Evolutionary conservation across 176 grass and related monocot species (phyloP), one percentile per base, ranked within the genome.

Genomic region (Carex pumila): DNA sequence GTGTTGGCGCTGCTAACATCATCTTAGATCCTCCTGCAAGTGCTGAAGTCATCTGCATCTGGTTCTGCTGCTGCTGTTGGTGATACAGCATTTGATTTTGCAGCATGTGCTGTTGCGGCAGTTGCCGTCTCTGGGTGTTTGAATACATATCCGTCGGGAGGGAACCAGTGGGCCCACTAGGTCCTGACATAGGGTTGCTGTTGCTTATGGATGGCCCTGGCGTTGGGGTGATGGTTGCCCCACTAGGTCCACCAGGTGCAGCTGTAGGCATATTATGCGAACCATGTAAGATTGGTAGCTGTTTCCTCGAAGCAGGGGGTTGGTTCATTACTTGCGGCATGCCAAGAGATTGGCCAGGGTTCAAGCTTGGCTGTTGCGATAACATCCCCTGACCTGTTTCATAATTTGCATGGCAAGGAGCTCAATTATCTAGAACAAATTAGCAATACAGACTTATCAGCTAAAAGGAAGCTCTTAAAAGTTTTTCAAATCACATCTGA

Each of bases 51-150:
- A 94, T 91, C 89, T 87, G 90, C 85, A 92, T 88, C 84, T 92
- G 78, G 55, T 90, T 19, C 56, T 92, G 94, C 82, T 97, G 88
- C 71, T 91, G 50, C 67, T 94, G 94, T 65, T 97, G 94, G 62
- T 92, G 92, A 81, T 92, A 94, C 30, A 92, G 52, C 50, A 94
- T 56, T 67, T 94, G 94, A 81, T 58, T 95, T 7, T 94, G 92
- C 45, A 87, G 84, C 85, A 71, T 76, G 8, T 63, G 47, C 71
- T 92, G 92, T 61, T 93, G 94, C 52, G 88, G 91, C 80, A 90
- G 94, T 61, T 93, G 94, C 57, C 89, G 91, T 85, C 91, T 95
- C 89, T 91, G 29, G 30, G 69, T 70, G 85, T 92, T 95, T 86
- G 93, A 71, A 87, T 95, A 83, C 22, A 83, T 69, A 66, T 83